Percentiles rank a stretch among this genome's conserved stretches.
phyloP scores from a whole-genome alignment of 73 alveolate species.

The Loxodes magnus region DNA sequence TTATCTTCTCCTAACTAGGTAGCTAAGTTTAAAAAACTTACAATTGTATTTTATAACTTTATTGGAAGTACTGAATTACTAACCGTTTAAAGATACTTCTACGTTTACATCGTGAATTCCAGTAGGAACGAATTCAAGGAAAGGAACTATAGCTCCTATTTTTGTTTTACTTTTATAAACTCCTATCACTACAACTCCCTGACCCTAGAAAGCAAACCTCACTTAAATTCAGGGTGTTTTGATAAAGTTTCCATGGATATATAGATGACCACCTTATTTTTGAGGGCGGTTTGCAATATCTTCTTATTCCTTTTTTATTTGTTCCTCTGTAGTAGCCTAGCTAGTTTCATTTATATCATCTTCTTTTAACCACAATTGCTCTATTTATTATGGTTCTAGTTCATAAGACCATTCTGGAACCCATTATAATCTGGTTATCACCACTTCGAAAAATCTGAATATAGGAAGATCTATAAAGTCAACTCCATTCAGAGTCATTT shows the following conservation, averaged over 20 bases:
- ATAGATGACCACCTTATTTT: slow-evolving; percentile 33
- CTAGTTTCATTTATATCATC: slow-evolving; percentile 67
- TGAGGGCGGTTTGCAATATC: slow-evolving; percentile 31
- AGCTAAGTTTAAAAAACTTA: too few species aligned
- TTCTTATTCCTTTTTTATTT: slow-evolving; percentile 44
- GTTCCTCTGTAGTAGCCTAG: slow-evolving; percentile 35
- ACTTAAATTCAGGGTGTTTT: slow-evolving; percentile 9
- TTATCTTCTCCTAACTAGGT: too few species aligned
- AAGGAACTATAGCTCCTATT: slow-evolving; percentile 45
- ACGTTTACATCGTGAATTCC: slow-evolving; percentile 8
- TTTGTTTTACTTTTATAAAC: slow-evolving; percentile 30
- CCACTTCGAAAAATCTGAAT: slow-evolving; percentile 73
- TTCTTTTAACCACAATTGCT: slow-evolving; percentile 66
- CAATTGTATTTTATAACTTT: too few species aligned
- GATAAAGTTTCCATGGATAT: slow-evolving; percentile 19
- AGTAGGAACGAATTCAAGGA: slow-evolving; percentile 38
- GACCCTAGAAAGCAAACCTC: slow-evolving; percentile 4
- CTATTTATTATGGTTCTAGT: slow-evolving; percentile 60
- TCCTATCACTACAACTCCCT: slow-evolving; percentile 4
- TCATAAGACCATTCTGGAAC: slow-evolving; percentile 69
- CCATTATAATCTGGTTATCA: slow-evolving; percentile 61
- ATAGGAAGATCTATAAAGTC: slow-evolving; percentile 87
- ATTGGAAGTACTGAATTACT: too few species aligned
- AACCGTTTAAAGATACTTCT: too few species aligned
- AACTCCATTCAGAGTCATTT: slow-evolving; percentile 78